These are phyloP conservation scores for Sphaerulina populicola DNA, from an alignment of 2,329 filamentous ascomycete species.

Conservation along the genomic window DNA sequence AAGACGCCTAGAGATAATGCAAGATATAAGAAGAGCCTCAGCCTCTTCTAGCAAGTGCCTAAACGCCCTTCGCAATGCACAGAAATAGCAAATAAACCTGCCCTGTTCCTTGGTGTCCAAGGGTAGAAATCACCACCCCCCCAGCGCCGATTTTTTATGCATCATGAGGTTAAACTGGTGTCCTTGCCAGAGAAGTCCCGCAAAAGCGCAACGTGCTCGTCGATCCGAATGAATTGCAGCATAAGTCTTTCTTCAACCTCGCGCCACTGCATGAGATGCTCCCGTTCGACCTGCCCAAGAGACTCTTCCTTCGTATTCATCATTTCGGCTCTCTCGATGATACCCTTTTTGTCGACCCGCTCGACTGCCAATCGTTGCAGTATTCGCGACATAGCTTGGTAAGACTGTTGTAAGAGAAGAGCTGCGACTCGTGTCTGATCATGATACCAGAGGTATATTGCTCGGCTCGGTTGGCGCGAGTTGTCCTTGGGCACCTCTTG, in stretches of 20 bases:
- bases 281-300: conserved; percentile 64
- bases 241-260: conserved; percentile 62
- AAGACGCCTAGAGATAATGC: conserved; percentile 10
- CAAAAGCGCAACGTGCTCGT: conserved; percentile 64
- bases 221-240: conserved; percentile 68
- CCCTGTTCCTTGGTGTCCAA: not conserved
- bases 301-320: conserved; percentile 77
- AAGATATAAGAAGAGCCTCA: conserved; percentile 2
- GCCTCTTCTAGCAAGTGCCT: not conserved
- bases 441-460: conserved; percentile 87
- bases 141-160: not conserved
- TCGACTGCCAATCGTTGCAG: conserved; percentile 74
- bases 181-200: conserved; percentile 49
- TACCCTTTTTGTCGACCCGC: conserved; percentile 59
- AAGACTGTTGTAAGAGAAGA: conserved; percentile 68
- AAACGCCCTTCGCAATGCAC: conserved; percentile 6
- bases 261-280: conserved; percentile 56
- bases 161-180: conserved; percentile 20
- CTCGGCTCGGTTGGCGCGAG: conserved; percentile 69
- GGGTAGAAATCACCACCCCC: not conserved
- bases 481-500: conserved; percentile 91
- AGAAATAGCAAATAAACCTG: not conserved
- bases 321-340: conserved; percentile 73
- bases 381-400: conserved; percentile 81
- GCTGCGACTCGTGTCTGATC: conserved; percentile 64